phyloP scores from a whole-genome alignment of 805 yeast species.

The Candida argentea region DNA sequence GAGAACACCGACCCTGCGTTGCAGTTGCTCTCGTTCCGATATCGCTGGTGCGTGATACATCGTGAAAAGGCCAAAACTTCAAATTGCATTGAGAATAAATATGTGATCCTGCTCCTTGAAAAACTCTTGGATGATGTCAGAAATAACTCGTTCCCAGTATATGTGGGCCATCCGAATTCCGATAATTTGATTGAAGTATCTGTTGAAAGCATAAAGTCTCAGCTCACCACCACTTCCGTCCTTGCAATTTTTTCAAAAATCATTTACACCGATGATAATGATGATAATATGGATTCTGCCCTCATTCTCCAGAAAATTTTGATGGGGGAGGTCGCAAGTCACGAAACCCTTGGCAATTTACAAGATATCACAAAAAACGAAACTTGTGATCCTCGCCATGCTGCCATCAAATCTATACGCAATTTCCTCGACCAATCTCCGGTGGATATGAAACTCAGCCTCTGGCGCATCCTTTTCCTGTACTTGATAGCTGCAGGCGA shows the following conservation, averaged over 20 bases:
- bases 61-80: conserved; percentile 18
- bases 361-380: not conserved
- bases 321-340: conserved; percentile 11
- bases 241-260: conserved; percentile 53
- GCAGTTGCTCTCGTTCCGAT: conserved; percentile 10
- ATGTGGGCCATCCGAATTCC: conserved; percentile 47
- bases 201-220: conserved; percentile 39
- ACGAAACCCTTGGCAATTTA: conserved; percentile 3
- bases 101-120: conserved; percentile 14
- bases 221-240: conserved; percentile 62
- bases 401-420: conserved; percentile 38
- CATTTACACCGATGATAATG: conserved; percentile 23
- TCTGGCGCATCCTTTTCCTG: conserved; percentile 67
- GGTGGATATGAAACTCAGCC: conserved; percentile 51
- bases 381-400: conserved; percentile 6
- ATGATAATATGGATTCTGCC: conserved; percentile 23
- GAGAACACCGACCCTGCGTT: not conserved
- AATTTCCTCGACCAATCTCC: conserved; percentile 55
- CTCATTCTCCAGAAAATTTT: conserved; percentile 38
- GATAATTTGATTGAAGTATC: conserved; percentile 49
- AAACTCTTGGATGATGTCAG: conserved; percentile 7
- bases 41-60: conserved; percentile 25
- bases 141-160: conserved; percentile 6
- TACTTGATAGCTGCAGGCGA: conserved; percentile 30
- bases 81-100: conserved; percentile 20